Conservation (phyloP, 2,329 filamentous ascomycete species). For the Rutstroemia sp. region DNA sequence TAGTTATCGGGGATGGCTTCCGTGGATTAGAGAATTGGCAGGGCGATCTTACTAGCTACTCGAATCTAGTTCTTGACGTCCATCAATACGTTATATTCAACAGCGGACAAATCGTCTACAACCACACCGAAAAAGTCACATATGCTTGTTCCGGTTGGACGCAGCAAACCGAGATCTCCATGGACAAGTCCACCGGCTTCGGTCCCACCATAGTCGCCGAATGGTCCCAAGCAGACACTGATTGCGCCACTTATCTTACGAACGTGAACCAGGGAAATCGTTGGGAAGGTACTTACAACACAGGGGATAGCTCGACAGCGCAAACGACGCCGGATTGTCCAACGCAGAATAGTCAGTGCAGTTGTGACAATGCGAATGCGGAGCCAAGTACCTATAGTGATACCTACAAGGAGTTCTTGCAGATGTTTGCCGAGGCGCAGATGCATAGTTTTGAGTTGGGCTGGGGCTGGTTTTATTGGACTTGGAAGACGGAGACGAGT, state of each 20-base stretch:
- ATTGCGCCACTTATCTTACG: conserved; percentile 81
- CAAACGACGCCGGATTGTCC: conserved; percentile 72
- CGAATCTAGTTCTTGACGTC: conserved; percentile 81
- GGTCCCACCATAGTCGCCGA: conserved; percentile 93
- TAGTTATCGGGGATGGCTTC: conserved; percentile 94
- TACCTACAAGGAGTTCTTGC: conserved; percentile 77
- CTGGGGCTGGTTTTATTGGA: conserved; percentile 99
- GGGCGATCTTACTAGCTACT: conserved; percentile 64
- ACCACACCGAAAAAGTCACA: conserved; percentile 74
- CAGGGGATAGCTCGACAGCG: conserved; percentile 45
- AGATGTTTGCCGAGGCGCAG: conserved; percentile 89
- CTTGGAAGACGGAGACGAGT: conserved; percentile 83
- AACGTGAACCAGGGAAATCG: conserved; percentile 83
- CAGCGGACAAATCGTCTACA: conserved; percentile 71
- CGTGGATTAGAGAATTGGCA: conserved; percentile 88
- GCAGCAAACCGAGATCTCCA: conserved; percentile 63
- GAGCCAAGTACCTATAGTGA: conserved; percentile 59
- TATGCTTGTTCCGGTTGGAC: conserved; percentile 89
- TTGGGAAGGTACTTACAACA: conserved; percentile 82
- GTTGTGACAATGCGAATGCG: conserved; percentile 69
- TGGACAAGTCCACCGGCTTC: conserved; percentile 71
- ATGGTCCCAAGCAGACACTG: conserved; percentile 96
- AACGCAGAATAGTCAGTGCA: conserved; percentile 57
- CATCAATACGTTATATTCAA: conserved; percentile 99
- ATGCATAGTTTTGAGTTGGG: conserved; percentile 91